A percentile compares a stretch with the other conserved stretches of the same genome.
Conservation (phyloP, 176 grass and related monocot genomes). For the Aegilops longissima region DNA sequence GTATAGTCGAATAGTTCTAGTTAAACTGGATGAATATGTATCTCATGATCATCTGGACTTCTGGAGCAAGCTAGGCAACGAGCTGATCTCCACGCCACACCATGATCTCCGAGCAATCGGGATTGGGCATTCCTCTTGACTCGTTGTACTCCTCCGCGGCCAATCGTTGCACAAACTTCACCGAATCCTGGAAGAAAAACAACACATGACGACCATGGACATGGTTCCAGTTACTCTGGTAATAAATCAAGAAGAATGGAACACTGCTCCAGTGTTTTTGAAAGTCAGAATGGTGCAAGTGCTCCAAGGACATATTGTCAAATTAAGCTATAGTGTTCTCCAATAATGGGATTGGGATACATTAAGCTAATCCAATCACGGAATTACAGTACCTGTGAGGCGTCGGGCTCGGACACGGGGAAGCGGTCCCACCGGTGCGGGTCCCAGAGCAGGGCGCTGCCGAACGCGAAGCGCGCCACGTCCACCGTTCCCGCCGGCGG, state of each 20-base stretch:
- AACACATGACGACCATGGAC: background rate
- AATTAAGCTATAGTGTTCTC: no score
- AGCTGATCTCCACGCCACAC: slow-evolving; percentile 27
- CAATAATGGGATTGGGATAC: no score
- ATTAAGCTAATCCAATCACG: background rate
- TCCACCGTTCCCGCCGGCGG: background rate
- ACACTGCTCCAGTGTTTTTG: no score
- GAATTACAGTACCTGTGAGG: slow-evolving; percentile 39
- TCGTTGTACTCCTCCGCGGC: slow-evolving; percentile 37
- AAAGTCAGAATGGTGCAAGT: no score
- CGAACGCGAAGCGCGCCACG: slow-evolving; percentile 58
- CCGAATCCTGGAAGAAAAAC: slow-evolving; percentile 34
- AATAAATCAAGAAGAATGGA: background rate
- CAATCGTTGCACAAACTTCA: slow-evolving; percentile 44
- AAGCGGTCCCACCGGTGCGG: slow-evolving; percentile 54
- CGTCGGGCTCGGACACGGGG: slow-evolving; percentile 60
- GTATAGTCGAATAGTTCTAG: no score
- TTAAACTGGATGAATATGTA: no score
- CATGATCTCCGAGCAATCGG: slow-evolving; percentile 37
- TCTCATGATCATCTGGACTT: background rate
- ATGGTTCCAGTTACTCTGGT: background rate
- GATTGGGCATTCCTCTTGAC: slow-evolving; percentile 23
- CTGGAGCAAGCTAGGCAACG: background rate
- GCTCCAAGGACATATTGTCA: no score
- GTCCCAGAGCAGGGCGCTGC: slow-evolving; percentile 28